Base-by-base conservation (phyloP, 2,329 filamentous ascomycete species). In the Microthyrium microscopicum region DNA sequence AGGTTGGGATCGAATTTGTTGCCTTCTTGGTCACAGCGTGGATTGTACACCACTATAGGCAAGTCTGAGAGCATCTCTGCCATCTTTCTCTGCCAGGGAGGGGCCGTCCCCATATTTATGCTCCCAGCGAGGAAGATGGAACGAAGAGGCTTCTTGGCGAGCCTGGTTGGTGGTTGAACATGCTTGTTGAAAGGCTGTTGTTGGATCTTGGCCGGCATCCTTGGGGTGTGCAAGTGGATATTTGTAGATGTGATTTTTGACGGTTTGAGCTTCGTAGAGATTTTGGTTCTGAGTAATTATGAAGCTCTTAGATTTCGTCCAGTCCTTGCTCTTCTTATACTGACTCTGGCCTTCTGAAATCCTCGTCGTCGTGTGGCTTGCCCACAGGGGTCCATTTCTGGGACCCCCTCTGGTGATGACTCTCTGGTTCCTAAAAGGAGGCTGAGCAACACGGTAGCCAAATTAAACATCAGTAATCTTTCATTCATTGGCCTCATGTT, bases 301-400 rank as follows among this genome's bases (percentile, higher is more conserved):
- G 29, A 31, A 31, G 16, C 15, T 20, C 29, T 20, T 19, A 31
- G 16, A 20, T 20, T 31, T 31, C 18, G 26, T 29, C 17, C 26
- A 29, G 26, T 15, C 26, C 15, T 29, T 29, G 26, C 26, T 9
- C 26, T 29, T 29, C 15, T 29, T 29, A 29, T 29, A 29, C 26
- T 7, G 17, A 9, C 17, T 29, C 26, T 29, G 8, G 26, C 26
- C 26, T 59, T 49, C 0, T 29, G 26, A 9, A 17, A 29, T 29
- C 26, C 26, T 29, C 26, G 26, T 12, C 8, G 26, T 29, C 26
- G 26, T 29, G 26, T 29, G 26, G 26, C 26, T 29, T 15, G 26
- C 26, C 17, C 26, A 29, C 26, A 29, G 15, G 26, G 26, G 26
- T 29, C 26, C 26, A 9, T 29, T 29, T 29, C 26, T 29, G 26